Percentiles rank a stretch among this genome's conserved stretches.
These are phyloP conservation scores for Linnemannia schmuckeri DNA, from an alignment of 192 early-diverging fungal species.

Conservation along the genomic window DNA sequence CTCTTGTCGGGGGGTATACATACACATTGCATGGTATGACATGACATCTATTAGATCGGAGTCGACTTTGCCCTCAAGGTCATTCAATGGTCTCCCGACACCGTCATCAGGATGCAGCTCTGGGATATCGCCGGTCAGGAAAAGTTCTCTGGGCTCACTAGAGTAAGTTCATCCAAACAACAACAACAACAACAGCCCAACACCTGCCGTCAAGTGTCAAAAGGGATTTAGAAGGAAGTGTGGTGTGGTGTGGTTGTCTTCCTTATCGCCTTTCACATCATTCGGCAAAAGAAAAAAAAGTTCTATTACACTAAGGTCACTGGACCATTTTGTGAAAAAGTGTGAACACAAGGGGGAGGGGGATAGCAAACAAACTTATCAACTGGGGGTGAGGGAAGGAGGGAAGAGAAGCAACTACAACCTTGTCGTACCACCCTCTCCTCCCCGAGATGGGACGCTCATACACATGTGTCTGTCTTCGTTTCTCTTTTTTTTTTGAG, in stretches of 20 bases:
- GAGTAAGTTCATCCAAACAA: constrained; percentile 37
- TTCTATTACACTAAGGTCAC: neutral
- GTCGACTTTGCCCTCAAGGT: constrained; percentile 74
- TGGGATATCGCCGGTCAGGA: constrained; percentile 79
- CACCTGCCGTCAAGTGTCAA: neutral
- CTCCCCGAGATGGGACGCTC: neutral
- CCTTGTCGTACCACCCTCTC: neutral
- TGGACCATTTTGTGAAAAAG: neutral
- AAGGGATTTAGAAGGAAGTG: neutral
- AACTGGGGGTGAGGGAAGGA: neutral
- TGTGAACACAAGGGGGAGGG: neutral
- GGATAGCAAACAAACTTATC: neutral
- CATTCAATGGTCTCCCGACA: constrained; percentile 67
- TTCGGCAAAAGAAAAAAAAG: neutral
- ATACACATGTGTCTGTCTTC: neutral
- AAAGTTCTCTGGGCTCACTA: constrained; percentile 69
- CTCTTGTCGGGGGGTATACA: neutral
- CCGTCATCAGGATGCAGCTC: constrained; percentile 68
- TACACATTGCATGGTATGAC: no score
- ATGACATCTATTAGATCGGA: constrained; percentile 61
- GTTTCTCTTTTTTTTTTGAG: neutral
- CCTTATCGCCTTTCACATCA: neutral
- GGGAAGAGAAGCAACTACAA: neutral
- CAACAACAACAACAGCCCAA: no score
- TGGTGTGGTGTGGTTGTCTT: neutral